Conservation (phyloP, 208 protist genomes). For the Crithidia fasciculata region DNA sequence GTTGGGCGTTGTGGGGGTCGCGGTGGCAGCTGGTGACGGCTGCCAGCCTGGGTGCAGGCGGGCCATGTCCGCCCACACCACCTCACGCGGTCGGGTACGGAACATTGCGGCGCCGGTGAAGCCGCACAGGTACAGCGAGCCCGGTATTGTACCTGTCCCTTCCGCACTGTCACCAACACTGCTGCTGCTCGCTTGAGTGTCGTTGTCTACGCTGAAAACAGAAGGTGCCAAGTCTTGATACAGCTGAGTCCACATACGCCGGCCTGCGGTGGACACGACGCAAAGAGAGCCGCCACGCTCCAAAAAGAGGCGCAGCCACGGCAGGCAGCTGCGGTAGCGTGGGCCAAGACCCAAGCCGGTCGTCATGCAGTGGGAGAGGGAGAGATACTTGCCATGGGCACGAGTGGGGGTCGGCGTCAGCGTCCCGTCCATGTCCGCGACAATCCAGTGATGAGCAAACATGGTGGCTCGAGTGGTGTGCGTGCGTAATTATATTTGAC, state of each 20-base stretch:
- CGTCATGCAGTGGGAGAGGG: slow-evolving; percentile 36
- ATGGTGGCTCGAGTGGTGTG: slow-evolving; percentile 10
- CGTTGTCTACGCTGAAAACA: slow-evolving; percentile 26
- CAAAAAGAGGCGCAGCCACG: slow-evolving; percentile 40
- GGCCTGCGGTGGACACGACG: slow-evolving; percentile 61
- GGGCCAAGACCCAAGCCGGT: slow-evolving; percentile 27
- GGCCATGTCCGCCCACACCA: slow-evolving; percentile 28
- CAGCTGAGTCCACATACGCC: slow-evolving; percentile 57
- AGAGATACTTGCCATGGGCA: slow-evolving; percentile 51
- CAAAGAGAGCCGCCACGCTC: slow-evolving; percentile 47
- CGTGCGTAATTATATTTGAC: neutral
- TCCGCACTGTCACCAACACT: neutral
- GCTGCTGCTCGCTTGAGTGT: neutral
- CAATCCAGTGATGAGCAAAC: slow-evolving; percentile 56
- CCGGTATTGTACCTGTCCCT: slow-evolving; percentile 5
- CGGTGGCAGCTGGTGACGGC: neutral
- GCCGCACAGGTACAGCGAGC: slow-evolving; percentile 60
- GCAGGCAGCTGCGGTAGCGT: slow-evolving; percentile 52
- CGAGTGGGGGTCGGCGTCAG: slow-evolving; percentile 54
- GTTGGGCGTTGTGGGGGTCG: neutral
- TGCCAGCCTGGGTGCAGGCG: slow-evolving; percentile 26
- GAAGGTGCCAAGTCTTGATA: slow-evolving; percentile 52
- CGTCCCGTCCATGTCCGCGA: slow-evolving; percentile 74
- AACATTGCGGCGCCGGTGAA: slow-evolving; percentile 69
- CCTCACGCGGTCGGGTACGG: slow-evolving; percentile 21